Conservation (phyloP, 2,329 filamentous ascomycete genomes). For the Colletotrichum lupini region DNA sequence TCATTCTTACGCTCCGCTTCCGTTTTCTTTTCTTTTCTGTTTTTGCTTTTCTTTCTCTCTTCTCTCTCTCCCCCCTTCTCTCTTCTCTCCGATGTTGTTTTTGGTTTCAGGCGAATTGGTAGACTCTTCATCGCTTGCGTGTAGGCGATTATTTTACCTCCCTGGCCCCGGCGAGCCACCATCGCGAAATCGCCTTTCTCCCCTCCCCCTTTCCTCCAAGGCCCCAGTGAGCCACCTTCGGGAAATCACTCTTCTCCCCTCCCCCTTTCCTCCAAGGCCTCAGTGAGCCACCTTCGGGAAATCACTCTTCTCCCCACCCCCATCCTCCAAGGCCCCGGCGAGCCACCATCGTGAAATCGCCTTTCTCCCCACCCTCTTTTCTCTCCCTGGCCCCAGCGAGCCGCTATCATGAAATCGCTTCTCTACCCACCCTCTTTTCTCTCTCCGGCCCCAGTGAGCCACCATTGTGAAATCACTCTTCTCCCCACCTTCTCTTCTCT, state of each 20-base stretch:
- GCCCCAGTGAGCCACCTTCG: background rate
- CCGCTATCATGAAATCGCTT: background rate
- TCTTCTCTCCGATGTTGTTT: background rate
- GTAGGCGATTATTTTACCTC: background rate
- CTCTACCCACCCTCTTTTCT: background rate
- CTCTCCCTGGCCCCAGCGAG: background rate
- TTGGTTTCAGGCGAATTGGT: background rate
- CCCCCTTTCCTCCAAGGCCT: background rate
- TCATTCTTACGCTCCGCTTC: too few species aligned
- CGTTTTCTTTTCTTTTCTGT: background rate
- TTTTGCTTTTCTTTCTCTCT: background rate
- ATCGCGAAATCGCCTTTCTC: background rate
- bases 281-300: background rate
- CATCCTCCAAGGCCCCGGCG: slow-evolving; percentile 1
- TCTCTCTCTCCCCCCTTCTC: background rate
- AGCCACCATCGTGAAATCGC: background rate
- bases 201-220: background rate
- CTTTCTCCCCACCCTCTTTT: background rate
- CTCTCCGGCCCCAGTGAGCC: background rate
- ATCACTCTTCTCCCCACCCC: background rate
- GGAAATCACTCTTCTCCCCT: background rate
- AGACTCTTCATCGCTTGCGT: background rate
- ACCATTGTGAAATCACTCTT: background rate
- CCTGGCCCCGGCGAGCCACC: background rate
- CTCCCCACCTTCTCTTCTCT: background rate